A percentile compares a stretch with the other conserved stretches of the same genome.
Evolutionary conservation across 2,329 filamentous ascomycete species (phyloP).

Genomic region (Aspergillus glaucus): DNA sequence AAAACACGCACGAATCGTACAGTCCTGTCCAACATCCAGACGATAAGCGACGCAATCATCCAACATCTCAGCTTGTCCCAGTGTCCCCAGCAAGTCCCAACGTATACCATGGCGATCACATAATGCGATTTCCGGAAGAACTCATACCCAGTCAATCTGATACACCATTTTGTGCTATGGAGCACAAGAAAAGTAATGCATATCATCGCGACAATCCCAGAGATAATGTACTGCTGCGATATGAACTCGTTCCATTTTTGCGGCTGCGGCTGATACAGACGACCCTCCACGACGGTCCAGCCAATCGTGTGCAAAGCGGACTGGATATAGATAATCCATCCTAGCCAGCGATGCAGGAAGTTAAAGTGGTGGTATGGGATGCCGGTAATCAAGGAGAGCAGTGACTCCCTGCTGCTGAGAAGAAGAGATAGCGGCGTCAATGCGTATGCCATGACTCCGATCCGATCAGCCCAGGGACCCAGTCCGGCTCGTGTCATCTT

Average conservation of each 20-base stretch:
- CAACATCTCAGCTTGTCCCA: constrained; percentile 64
- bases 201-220: constrained; percentile 63
- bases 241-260: constrained; percentile 52
- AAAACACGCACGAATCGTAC: constrained; percentile 53
- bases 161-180: constrained; percentile 54
- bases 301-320: constrained; percentile 62
- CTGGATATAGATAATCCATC: constrained; percentile 66
- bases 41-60: constrained; percentile 58
- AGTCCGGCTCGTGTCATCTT: constrained; percentile 61
- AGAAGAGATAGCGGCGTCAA: constrained; percentile 65
- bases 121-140: constrained; percentile 72
- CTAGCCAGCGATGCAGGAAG: constrained; percentile 70
- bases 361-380: constrained; percentile 72
- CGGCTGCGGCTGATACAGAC: constrained; percentile 67
- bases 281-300: constrained; percentile 62
- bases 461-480: constrained; percentile 62
- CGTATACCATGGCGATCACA: constrained; percentile 65
- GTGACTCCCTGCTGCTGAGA: constrained; percentile 61
- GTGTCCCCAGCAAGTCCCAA: constrained; percentile 70
- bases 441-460: constrained; percentile 67
- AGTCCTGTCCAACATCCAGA: constrained; percentile 60
- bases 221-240: constrained; percentile 62
- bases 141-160: constrained; percentile 65
- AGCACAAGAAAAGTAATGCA: constrained; percentile 57
- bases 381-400: constrained; percentile 64